Evolutionary conservation across 83 land plant species (phyloP).

Genomic region (Diphasiastrum complanatum): DNA sequence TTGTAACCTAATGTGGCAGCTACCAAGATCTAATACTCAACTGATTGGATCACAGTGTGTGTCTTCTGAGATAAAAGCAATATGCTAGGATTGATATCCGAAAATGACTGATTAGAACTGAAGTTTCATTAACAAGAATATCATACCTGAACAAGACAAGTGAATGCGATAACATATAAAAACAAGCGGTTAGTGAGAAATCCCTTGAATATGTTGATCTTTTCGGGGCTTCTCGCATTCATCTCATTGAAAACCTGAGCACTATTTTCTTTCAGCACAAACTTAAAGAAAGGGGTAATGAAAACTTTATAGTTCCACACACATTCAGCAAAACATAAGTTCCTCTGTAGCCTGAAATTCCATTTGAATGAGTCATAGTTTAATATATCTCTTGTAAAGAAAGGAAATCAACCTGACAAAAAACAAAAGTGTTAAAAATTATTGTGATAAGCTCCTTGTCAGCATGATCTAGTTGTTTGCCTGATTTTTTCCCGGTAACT

Average conservation of each 20-base stretch:
- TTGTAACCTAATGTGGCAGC: too few species aligned
- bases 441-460: slow-evolving; percentile 25
- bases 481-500: slow-evolving; percentile 4
- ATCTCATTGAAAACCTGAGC: slow-evolving; percentile 37
- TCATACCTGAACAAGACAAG: slow-evolving; percentile 28
- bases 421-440: slow-evolving; percentile 35
- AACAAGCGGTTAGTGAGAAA: slow-evolving; percentile 18
- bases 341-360: neutral
- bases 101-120: neutral
- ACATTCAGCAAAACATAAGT: slow-evolving; percentile 4
- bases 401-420: slow-evolving; percentile 28
- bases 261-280: neutral
- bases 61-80: too few species aligned
- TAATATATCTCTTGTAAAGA: neutral
- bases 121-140: neutral
- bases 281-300: neutral
- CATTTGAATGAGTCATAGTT: neutral
- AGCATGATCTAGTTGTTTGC: neutral
- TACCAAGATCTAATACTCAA: too few species aligned
- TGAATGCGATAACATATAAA: slow-evolving; percentile 21
- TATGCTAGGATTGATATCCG: neutral
- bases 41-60: too few species aligned
- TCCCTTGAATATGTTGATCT: slow-evolving; percentile 28
- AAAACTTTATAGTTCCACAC: neutral
- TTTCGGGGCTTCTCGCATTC: slow-evolving; percentile 34